Conservation (phyloP, 139 green algal species). For the Coccomyxa sp. region DNA sequence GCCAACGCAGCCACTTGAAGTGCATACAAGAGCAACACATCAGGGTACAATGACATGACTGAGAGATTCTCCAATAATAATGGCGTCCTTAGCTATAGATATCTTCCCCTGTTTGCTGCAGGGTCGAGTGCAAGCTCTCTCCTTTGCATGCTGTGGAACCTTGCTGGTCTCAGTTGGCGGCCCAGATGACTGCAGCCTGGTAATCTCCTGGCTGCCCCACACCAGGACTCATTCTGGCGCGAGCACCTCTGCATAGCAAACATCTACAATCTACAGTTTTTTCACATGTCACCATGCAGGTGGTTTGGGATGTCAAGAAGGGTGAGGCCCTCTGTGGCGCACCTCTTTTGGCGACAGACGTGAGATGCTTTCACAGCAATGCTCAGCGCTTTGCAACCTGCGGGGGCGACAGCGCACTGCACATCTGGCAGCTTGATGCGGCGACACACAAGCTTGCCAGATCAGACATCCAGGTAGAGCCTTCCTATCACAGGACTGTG, state of each 20-base stretch:
- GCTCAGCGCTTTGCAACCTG: background rate
- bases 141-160: background rate
- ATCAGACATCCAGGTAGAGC: background rate
- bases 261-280: background rate
- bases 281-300: constrained; percentile 24
- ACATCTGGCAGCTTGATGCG: constrained; percentile 73
- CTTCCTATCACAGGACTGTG: background rate
- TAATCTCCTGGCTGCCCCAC: constrained; percentile 19
- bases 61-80: constrained; percentile 53
- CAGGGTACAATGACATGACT: constrained; percentile 74
- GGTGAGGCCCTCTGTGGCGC: constrained; percentile 74
- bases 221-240: background rate
- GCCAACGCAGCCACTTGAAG: background rate
- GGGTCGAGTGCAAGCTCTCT: background rate
- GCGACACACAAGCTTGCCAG: constrained; percentile 51
- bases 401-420: constrained; percentile 25
- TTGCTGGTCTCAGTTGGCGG: constrained; percentile 77
- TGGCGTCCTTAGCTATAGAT: background rate
- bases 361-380: constrained; percentile 55
- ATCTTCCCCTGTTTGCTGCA: background rate
- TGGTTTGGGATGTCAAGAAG: constrained; percentile 78
- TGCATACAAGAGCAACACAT: constrained; percentile 38
- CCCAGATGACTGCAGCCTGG: constrained; percentile 79
- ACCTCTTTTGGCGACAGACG: constrained; percentile 53
- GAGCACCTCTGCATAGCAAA: background rate